Evolutionary conservation across 441 rosid species (phyloP).

Genomic region (Arabidopsis lyrata): DNA sequence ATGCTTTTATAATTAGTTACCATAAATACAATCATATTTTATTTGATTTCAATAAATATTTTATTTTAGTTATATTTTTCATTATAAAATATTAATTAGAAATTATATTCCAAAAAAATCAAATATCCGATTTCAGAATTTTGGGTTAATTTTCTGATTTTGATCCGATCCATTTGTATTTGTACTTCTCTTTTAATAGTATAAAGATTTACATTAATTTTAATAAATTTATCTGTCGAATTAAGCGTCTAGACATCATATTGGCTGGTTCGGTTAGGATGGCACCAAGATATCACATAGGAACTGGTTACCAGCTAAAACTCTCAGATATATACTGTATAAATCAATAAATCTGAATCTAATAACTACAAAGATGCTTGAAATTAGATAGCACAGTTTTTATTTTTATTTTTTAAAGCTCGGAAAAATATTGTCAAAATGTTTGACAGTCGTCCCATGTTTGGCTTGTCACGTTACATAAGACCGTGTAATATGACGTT

Average conservation of each 20-base stretch:
- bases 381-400: background rate
- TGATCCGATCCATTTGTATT: too few species aligned
- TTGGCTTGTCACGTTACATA: conserved; percentile 37
- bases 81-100: too few species aligned
- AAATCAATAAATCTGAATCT: background rate
- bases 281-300: background rate
- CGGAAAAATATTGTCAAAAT: conserved; percentile 17
- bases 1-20: too few species aligned
- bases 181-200: too few species aligned
- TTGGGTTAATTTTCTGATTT: too few species aligned
- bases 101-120: too few species aligned
- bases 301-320: background rate
- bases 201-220: background rate
- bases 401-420: background rate
- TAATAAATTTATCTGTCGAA: background rate
- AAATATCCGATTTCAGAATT: too few species aligned
- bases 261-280: conserved; percentile 17
- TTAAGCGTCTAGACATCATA: background rate
- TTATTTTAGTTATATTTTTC: too few species aligned
- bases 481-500: conserved; percentile 25
- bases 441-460: conserved; percentile 25
- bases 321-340: background rate
- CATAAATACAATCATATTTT: too few species aligned
- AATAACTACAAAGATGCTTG: background rate
- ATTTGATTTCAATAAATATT: too few species aligned